Evolutionary conservation across 192 early-diverging fungal genomes (phyloP), one percentile per base, ranked within the genome.

Genomic region (Bifiguratus adelaidae): DNA sequence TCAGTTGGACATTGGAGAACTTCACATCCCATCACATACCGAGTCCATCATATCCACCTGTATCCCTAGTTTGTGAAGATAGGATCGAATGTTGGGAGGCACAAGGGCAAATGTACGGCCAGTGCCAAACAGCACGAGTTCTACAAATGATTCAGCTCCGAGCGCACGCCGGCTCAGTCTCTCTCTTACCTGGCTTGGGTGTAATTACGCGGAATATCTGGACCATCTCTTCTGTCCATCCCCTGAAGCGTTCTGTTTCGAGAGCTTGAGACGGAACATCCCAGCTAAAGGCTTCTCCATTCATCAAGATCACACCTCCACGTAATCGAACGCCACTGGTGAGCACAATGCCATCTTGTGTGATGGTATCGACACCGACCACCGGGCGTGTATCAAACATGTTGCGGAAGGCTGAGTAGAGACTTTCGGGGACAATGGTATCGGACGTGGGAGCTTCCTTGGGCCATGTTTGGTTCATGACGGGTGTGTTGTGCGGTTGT

Each of bases 31-130:
- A 34, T 16, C 12, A 53, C 60, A 53, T 69, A 78, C 76, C n/a
- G 76, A 68, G 58, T 65, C 67, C 70, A 75, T 68, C 33, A 61
- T 52, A 38, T 78, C 76, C n/a, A 71, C 68, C 47, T 78, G 76
- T 9, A 78, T 45, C 27, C 76, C 76, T 5, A 74, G 44, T 18
- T 62, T 45, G 25, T 70, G 53, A 27, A 78, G 54, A 42, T 72
- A 68, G 4, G 59, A 42, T 28, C 68, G 55, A 15, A 78, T 50
- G 28, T 64, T 40, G 25, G 56, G 53, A 26, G 72, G 70, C n/a
- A 78, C 46, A 18, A 70, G 76, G 12, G 63, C 53, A 56, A 75
- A 69, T 8, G 51, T 27, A 41, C 66, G 65, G 12, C 76, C 76
- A 1, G 76, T 78, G 30, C 76, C 76, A 52, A 78, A 60, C 35